These are phyloP conservation scores for Claviceps pusilla DNA, from an alignment of 2,329 filamentous ascomycete genomes.

Conservation along the genomic window DNA sequence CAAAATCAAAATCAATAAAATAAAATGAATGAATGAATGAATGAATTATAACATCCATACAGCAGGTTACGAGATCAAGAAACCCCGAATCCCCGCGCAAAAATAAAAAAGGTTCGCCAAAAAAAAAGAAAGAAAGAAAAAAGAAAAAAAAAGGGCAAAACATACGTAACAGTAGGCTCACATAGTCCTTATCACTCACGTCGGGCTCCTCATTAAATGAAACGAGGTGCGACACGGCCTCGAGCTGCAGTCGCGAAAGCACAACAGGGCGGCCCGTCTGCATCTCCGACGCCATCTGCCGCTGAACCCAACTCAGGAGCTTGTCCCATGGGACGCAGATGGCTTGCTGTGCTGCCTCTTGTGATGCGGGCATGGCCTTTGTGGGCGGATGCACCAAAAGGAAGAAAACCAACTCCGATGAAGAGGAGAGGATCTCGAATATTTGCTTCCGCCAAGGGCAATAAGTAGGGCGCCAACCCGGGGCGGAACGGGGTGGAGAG, in stretches of 20 bases:
- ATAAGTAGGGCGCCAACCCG: no score
- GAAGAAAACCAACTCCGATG: no score
- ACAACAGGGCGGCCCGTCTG: slow-evolving; percentile 18
- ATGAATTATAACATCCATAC: no score
- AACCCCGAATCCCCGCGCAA: no score
- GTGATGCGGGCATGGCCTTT: background rate
- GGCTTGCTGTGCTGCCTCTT: background rate
- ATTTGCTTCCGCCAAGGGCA: background rate
- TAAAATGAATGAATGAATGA: no score
- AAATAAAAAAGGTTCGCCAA: no score
- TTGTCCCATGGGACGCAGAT: slow-evolving; percentile 17
- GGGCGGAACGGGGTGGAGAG: no score
- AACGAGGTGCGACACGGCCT: slow-evolving; percentile 27
- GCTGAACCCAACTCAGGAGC: slow-evolving; percentile 25
- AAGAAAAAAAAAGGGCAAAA: background rate
- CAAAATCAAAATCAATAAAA: background rate
- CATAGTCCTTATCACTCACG: slow-evolving; percentile 13
- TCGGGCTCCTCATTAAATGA: slow-evolving; percentile 15
- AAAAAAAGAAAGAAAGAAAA: background rate
- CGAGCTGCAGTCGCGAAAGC: slow-evolving; percentile 23
- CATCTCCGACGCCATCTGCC: slow-evolving; percentile 23
- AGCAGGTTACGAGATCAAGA: no score
- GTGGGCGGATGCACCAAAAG: background rate
- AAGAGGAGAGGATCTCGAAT: no score
- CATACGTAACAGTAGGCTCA: slow-evolving; percentile 17